Conservation (phyloP, 2,329 filamentous ascomycete species). For the Exophiala xenobiotica region DNA sequence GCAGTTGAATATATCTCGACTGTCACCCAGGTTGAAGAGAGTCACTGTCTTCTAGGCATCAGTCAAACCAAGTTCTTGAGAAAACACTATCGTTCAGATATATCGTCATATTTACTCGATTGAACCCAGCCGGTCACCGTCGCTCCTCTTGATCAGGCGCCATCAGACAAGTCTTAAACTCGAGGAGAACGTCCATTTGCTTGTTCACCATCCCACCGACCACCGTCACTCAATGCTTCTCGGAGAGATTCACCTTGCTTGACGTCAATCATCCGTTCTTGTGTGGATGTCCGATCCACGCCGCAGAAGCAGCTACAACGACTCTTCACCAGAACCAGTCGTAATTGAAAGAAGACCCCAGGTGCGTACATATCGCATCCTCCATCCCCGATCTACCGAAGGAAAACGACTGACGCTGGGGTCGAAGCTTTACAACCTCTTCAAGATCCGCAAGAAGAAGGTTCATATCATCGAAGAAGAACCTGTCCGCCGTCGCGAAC, state of each 20-base stretch:
- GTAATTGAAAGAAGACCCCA: constrained; percentile 23
- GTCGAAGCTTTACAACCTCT: constrained; percentile 25
- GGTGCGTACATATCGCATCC: constrained; percentile 24
- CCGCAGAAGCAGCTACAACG: constrained; percentile 12
- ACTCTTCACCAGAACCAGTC: constrained; percentile 17
- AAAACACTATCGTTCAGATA: background rate
- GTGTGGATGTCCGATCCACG: constrained; percentile 24
- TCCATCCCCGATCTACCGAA: constrained; percentile 10
- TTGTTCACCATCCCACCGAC: background rate
- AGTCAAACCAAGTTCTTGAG: constrained; percentile 4
- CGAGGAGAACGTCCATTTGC: background rate
- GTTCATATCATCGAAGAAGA: constrained; percentile 25
- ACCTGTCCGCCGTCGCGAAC: constrained; percentile 19
- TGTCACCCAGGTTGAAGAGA: constrained; percentile 11
- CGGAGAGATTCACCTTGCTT: background rate
- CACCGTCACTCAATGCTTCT: background rate
- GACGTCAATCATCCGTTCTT: background rate
- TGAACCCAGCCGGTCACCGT: too few species aligned
- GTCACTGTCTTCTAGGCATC: constrained; percentile 17
- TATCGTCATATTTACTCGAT: background rate
- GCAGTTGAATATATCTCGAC: constrained; percentile 7
- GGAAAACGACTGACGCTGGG: constrained; percentile 21
- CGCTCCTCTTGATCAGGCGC: too few species aligned
- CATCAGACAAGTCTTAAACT: background rate
- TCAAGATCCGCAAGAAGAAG: constrained; percentile 19